Base-by-base conservation (phyloP, 345 rosid species). In the Microcos paniculata region DNA sequence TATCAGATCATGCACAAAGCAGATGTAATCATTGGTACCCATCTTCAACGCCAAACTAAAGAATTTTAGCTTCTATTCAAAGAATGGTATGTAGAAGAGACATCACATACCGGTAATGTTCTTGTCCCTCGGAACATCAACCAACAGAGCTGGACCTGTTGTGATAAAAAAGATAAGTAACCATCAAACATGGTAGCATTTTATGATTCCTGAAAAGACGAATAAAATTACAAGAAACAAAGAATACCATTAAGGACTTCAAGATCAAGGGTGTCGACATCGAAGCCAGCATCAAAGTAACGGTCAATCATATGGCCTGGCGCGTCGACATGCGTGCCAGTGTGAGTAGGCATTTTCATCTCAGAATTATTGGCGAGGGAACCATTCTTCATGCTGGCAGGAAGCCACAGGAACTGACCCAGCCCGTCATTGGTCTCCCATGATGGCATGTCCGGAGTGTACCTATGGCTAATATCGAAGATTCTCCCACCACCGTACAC, bases 251-350 rank as follows among this genome's bases (percentile, higher is more conserved):
- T 91, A 7, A 90, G 87, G 8, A 87, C 85, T 64, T 79, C 85
- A 74, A 91, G 87, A 77, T 94, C 97, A 28, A 94, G 99, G 6
- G 99, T 88, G 62, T 92, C 98, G 4, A 91, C 90, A 79, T 94
- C 99, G 23, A 86, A 94, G 0, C 97, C 96, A 23, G 98, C 96
- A 45, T 94, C 97, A 42, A 83, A 93, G 78, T 91, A 94, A 30
- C 86, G 81, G 57, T 91, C 96, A 19, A 83, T 89, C 49, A 94
- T 82, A 38, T 94, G 99, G 0, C 98, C 97, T 1, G 98, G 98
- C 0, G 99, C 87, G 51, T 94, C 98, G 46, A 94, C 97, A 53
- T 94, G 98, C 18, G 98, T 92, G 13, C 98, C 98, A 7, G 98
- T 85, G 75, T 94, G 98, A 1, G 90, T 65, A 0, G 92, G 88